These are phyloP conservation scores for Phlegmacium glaucopus DNA, from an alignment of 768 basidiomycete species.

Conservation along the genomic window DNA sequence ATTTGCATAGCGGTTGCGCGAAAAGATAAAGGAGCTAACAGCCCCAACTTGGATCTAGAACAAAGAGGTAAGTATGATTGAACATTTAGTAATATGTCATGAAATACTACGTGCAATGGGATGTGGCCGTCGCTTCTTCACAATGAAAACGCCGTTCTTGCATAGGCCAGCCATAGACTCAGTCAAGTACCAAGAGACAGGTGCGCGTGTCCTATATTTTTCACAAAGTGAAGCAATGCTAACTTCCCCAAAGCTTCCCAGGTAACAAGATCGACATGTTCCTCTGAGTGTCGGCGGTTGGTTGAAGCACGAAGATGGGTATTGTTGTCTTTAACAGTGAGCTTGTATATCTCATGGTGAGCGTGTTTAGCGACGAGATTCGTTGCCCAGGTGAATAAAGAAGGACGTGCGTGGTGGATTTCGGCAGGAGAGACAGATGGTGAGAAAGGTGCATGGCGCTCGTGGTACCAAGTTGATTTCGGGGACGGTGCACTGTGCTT, in stretches of 20 bases:
- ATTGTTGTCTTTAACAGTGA: background rate
- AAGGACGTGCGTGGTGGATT: background rate
- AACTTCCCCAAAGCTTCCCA: constrained; percentile 13
- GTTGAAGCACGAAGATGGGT: background rate
- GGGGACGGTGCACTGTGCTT: constrained; percentile 1
- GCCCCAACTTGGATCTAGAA: constrained; percentile 19
- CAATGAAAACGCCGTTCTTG: constrained; percentile 10
- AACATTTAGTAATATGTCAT: background rate
- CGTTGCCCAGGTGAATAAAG: background rate
- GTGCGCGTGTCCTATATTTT: constrained; percentile 10
- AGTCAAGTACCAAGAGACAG: constrained; percentile 14
- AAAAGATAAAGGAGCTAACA: constrained; percentile 15
- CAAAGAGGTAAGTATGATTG: background rate
- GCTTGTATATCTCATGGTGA: background rate
- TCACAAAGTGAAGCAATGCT: constrained; percentile 10
- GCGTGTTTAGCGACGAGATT: constrained; percentile 1
- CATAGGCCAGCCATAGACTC: constrained; percentile 16
- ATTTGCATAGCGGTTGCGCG: constrained; percentile 18
- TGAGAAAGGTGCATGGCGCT: background rate
- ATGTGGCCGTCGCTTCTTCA: constrained; percentile 17
- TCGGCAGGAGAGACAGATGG: background rate
- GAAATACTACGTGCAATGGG: constrained; percentile 12
- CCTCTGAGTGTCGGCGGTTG: background rate
- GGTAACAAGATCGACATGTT: constrained; percentile 8
- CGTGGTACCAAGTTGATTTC: background rate